These are phyloP conservation scores for Jaapia argillacea DNA, from an alignment of 768 basidiomycete species.

Conservation along the genomic window DNA sequence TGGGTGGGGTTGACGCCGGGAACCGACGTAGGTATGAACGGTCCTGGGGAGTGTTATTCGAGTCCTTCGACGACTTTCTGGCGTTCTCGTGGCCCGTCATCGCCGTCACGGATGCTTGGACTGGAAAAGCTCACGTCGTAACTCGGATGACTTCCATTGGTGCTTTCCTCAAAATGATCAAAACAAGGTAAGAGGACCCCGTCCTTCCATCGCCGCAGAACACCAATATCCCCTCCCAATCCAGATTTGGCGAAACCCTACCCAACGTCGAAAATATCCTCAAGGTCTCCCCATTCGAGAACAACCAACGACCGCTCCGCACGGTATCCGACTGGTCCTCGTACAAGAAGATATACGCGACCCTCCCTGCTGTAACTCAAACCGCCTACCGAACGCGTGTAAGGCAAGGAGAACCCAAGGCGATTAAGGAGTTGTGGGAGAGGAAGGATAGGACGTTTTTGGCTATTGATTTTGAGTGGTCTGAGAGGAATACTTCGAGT, in stretches of 20 bases:
- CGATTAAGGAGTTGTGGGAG: conserved; percentile 60
- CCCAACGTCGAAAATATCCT: conserved; percentile 67
- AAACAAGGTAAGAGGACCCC: conserved; percentile 68
- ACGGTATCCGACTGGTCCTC: conserved; percentile 55
- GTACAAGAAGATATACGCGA: conserved; percentile 62
- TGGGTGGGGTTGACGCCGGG: too few relatives aligned
- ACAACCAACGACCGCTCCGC: conserved; percentile 54
- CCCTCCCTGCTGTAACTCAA: conserved; percentile 59
- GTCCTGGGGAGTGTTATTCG: conserved; percentile 72
- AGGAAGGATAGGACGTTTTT: conserved; percentile 65
- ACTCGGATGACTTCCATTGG: conserved; percentile 63
- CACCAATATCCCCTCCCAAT: too few relatives aligned
- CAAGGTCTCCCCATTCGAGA: conserved; percentile 60
- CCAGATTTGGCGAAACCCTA: conserved; percentile 67
- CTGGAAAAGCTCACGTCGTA: conserved; percentile 69
- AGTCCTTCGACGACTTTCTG: conserved; percentile 71
- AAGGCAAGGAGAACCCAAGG: conserved; percentile 52
- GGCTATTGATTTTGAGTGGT: conserved; percentile 67
- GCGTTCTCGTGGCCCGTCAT: conserved; percentile 80
- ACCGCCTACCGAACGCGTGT: conserved; percentile 58
- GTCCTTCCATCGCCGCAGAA: too few relatives aligned
- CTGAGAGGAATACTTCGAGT: conserved; percentile 58
- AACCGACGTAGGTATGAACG: conserved; percentile 79
- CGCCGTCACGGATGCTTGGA: conserved; percentile 61
- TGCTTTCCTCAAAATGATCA: conserved; percentile 79